Base-by-base conservation (phyloP, 371 early-diverging fungal species). In the Actinomortierella ambigua region DNA sequence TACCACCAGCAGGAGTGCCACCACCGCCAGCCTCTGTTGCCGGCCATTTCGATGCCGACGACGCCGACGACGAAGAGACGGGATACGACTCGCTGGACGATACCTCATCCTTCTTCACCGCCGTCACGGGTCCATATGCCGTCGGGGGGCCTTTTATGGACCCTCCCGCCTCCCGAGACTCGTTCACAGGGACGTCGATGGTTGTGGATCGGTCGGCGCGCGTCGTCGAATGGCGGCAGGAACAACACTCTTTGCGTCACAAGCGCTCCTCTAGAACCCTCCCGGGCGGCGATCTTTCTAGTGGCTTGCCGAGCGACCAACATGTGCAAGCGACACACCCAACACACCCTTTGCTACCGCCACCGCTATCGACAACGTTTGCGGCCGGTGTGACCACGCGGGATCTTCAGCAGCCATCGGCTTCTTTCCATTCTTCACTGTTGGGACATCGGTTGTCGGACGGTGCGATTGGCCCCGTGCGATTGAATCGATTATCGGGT, bases 71-170 rank as follows among this genome's bases (percentile, higher is more conserved):
- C 40, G 73, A 71, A 40, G 66, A 71, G 39, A 71, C 73, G 1
- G 73, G 73, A 22, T 71, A 71, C 44, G 73, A 71, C 46, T 71
- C 73, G 8, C 39, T 71, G 24, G 73, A 71, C 49, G 73, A 71
- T 18, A 66, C 66, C 4, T 62, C 59, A 6, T 71, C 73, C 18
- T 71, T 71, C 50, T 65, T 71, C 39, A 71, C 73, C 6, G 73
- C 73, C 1, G 62, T 59, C 1, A 71, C 73, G 28, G 73, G 66
- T 0, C 22, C 62, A 34, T 65, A 61, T 1, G 55, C 57, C 0
- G n/a, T n/a, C n/a, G 34, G 7, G 11, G 34, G 34, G 34, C 11
- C 4, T 34, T 62, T 62, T 2, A 47, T 46, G 20, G 73, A 71
- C n/a, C 65, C 63, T 2, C 73, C 66, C 0, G 34, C 11, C n/a